Conservation (phyloP, 208 protist species). For the Novymonas esmeraldas region DNA sequence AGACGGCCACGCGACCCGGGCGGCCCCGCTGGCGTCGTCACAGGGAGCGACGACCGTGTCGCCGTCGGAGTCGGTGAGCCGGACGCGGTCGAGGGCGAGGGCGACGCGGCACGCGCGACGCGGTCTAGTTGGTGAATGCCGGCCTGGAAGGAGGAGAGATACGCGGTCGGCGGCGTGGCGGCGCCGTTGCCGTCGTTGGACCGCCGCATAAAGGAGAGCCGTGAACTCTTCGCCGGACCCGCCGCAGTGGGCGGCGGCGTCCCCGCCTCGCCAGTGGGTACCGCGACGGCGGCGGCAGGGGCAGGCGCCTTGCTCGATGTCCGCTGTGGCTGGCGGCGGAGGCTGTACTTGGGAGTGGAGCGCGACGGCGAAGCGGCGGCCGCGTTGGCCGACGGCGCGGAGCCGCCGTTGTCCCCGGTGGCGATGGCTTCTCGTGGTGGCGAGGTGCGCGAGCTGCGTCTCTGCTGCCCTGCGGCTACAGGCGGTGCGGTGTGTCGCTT, state of each 20-base stretch:
- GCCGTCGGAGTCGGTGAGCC: neutral
- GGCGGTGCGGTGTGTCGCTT: neutral
- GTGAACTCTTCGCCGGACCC: neutral
- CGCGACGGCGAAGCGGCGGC: neutral
- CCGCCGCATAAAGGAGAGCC: neutral
- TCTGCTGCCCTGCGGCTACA: neutral
- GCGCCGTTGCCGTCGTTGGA: neutral
- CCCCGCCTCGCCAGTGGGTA: neutral
- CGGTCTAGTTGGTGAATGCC: constrained; percentile 21
- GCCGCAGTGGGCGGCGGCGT: neutral
- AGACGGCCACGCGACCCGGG: constrained; percentile 18
- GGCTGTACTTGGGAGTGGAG: constrained; percentile 11
- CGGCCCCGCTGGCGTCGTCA: constrained; percentile 6
- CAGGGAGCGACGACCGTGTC: neutral
- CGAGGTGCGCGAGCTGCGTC: neutral
- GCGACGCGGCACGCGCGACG: neutral
- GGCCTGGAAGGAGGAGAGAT: constrained; percentile 21
- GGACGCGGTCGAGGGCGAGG: neutral
- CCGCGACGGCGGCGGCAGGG: neutral
- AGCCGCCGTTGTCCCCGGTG: neutral
- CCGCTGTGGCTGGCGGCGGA: constrained; percentile 4
- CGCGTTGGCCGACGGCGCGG: neutral
- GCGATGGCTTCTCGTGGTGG: neutral
- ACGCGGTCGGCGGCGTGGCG: constrained; percentile 6
- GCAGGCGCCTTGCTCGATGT: neutral